A percentile compares a stretch with the other conserved stretches of the same genome.
phyloP scores from a whole-genome alignment of 2,329 filamentous ascomycete genomes.

The Fonsecaea multimorphosa region DNA sequence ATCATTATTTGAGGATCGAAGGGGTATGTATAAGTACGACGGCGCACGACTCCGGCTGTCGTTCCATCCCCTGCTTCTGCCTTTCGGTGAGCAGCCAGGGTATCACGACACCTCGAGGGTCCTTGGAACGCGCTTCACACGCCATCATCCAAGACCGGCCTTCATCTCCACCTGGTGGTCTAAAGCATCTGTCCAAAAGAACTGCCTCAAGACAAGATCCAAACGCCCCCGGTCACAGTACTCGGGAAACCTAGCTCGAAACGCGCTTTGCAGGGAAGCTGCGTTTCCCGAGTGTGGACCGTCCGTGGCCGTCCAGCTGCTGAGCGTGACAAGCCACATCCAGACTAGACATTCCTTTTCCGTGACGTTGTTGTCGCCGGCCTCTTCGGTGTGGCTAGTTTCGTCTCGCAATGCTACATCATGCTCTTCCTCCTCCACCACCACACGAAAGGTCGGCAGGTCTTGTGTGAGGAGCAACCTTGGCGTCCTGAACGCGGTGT shows the following conservation, averaged over 20 bases:
- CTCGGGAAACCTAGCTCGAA: neutral
- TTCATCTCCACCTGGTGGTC: neutral
- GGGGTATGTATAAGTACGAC: too few relatives aligned
- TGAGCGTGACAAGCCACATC: constrained; percentile 15
- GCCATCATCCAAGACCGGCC: neutral
- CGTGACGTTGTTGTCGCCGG: neutral
- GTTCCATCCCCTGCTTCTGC: too few relatives aligned
- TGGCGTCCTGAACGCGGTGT: constrained; percentile 8
- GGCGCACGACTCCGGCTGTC: too few relatives aligned
- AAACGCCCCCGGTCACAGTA: neutral
- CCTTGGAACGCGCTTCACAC: too few relatives aligned
- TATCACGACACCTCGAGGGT: too few relatives aligned
- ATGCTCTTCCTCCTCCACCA: neutral
- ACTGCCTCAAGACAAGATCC: constrained; percentile 1
- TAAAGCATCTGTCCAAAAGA: constrained; percentile 6
- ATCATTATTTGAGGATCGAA: too few relatives aligned
- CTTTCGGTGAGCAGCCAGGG: too few relatives aligned
- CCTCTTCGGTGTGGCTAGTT: too few relatives aligned
- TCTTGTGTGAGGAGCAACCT: constrained; percentile 2
- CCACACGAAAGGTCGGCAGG: neutral
- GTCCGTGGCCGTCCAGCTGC: constrained; percentile 8
- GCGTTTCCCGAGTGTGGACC: neutral
- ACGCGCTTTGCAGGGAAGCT: neutral
- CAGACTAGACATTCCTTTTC: constrained; percentile 8
- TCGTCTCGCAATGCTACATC: neutral